phyloP scores from a whole-genome alignment of 2,329 filamentous ascomycete species.

The Annulohypoxylon truncatum region DNA sequence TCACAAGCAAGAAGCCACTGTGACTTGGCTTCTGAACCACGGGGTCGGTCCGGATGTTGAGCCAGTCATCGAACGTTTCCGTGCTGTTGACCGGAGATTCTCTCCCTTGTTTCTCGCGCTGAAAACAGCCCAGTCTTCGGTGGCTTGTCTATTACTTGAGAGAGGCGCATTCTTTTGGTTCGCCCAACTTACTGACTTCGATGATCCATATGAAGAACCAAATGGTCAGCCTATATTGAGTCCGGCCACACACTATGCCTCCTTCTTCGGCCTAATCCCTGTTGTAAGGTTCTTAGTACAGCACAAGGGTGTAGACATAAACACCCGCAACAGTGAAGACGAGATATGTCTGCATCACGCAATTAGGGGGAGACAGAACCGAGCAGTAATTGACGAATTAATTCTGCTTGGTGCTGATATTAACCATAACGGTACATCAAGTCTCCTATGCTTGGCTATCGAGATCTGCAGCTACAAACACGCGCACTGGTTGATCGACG shows the following conservation, averaged over 20 bases:
- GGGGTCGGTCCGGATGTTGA: background rate
- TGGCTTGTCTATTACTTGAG: background rate
- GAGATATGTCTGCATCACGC: background rate
- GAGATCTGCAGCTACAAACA: background rate
- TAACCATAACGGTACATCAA: background rate
- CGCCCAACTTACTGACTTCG: background rate
- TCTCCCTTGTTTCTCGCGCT: background rate
- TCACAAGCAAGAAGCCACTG: background rate
- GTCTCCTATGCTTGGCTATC: background rate
- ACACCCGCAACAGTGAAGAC: background rate
- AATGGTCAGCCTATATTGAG: background rate
- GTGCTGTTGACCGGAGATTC: background rate
- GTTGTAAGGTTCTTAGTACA: background rate
- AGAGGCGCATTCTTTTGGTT: background rate
- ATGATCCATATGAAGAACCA: too few relatives aligned
- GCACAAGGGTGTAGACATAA: background rate
- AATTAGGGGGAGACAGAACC: background rate
- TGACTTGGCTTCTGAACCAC: slow-evolving; percentile 1
- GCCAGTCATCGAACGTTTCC: too few relatives aligned
- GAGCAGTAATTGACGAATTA: background rate
- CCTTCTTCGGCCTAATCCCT: background rate
- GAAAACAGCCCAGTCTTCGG: background rate
- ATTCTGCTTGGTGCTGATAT: slow-evolving; percentile 1
- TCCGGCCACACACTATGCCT: background rate
- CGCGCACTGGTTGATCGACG: background rate